Evolutionary conservation across 345 rosid genomes (phyloP), one percentile per base, ranked within the genome.

Genomic region (Limnanthes douglasii): DNA sequence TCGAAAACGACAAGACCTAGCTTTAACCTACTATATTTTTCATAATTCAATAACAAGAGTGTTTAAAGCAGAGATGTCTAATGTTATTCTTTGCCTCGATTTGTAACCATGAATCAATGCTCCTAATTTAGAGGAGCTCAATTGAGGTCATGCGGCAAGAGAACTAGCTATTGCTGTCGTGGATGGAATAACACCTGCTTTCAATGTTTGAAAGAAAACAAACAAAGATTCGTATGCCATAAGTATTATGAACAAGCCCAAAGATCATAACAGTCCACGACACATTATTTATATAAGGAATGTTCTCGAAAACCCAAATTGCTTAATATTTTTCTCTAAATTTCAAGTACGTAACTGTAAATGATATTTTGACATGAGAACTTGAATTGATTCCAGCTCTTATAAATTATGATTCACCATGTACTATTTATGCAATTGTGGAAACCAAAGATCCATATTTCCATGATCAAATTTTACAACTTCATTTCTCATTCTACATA

Each of bases 241-340:
- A 56, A 64, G 66, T 39, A 70, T 70, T 61, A 56, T 72, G 71
- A 27, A 78, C 65, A 53, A 81, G 78, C 37, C 92, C 94, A 14
- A 92, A 73, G 55, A 86, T 78, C 59, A 81, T 65, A 1, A 76
- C 74, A 21, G 78, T 75, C 92, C 92, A 81, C 16, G 70, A 56
- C 50, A 86, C 62, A 6, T 53, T 71, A 59, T 86, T 92, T 52
- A 59, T 78, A 8, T 60, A 50, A 1, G 12, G 12, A 18, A 61
- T 62, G 42, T 32, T 35, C 14, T 63, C 55, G 27, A 78, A 55
- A 26, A 70, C 31, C 39, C 36, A 56, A 52, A 37, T 59, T 6
- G 94, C 84, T 54, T 42, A 51, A 45, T 50, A 44, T 22, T 37
- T 50, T 34, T 61, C 45, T 32, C 84, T 71, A 25, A 66, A 67